phyloP scores from a whole-genome alignment of 116 monocot species.

The Trichopus zeylanicus region DNA sequence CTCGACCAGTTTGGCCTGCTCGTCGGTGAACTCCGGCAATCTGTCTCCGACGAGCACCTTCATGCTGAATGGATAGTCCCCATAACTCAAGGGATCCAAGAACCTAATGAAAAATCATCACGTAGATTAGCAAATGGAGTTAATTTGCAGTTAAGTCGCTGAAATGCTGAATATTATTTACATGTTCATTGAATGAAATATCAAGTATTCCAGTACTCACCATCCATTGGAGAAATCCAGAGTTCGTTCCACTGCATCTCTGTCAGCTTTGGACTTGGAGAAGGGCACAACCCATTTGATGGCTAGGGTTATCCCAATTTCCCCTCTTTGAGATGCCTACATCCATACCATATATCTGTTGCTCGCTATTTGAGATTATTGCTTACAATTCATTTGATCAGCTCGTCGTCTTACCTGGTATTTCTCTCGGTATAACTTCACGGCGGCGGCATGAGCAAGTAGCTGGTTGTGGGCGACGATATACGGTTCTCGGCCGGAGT shows the following conservation, averaged over 20 bases:
- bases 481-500: constrained; percentile 29
- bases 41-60: constrained; percentile 19
- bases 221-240: constrained; percentile 27
- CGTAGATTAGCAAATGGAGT: too few species aligned
- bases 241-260: constrained; percentile 8
- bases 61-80: constrained; percentile 51
- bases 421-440: constrained; percentile 5
- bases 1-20: constrained; percentile 25
- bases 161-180: too few species aligned
- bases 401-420: constrained; percentile 8
- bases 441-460: constrained; percentile 14
- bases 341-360: neutral
- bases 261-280: constrained; percentile 11
- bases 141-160: too few species aligned
- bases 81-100: constrained; percentile 40
- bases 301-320: constrained; percentile 22
- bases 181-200: too few species aligned
- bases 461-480: constrained; percentile 22
- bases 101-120: too few species aligned
- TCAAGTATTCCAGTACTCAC: too few species aligned
- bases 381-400: neutral
- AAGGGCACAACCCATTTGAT: constrained; percentile 21
- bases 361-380: neutral
- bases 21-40: constrained; percentile 33
- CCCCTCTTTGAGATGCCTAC: constrained; percentile 18